phyloP scores from a whole-genome alignment of 371 early-diverging fungal genomes.

The Basidiobolus heterosporus region DNA sequence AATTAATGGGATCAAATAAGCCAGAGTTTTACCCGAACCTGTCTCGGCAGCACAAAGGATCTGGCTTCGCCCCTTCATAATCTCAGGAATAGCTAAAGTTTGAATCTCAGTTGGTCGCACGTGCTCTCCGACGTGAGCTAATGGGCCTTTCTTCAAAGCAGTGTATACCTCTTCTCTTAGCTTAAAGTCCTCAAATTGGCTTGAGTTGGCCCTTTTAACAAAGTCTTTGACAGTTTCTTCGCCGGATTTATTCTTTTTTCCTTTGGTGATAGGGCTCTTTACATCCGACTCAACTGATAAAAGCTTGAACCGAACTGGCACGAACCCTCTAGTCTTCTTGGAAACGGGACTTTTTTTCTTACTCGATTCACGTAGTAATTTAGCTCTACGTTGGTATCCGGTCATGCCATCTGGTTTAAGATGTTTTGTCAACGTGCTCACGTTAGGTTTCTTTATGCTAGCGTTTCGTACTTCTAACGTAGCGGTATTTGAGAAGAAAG shows the following conservation, averaged over 20 bases:
- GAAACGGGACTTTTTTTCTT: constrained; percentile 5
- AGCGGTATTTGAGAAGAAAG: no score
- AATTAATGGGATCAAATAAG: constrained; percentile 81
- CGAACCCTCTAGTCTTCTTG: constrained; percentile 17
- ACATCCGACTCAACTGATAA: constrained; percentile 20
- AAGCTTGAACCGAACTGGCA: constrained; percentile 23
- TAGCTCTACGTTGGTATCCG: constrained; percentile 2
- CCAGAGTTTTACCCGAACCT: constrained; percentile 97
- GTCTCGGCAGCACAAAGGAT: constrained; percentile 85
- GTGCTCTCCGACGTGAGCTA: constrained; percentile 1
- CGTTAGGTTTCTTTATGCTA: constrained; percentile 12
- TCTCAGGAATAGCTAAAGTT: constrained; percentile 65
- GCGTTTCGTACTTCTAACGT: no score
- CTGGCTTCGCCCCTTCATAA: constrained; percentile 32
- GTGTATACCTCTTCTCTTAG: background rate
- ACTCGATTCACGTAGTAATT: background rate
- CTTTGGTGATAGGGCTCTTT: constrained; percentile 3
- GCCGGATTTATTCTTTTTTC: background rate
- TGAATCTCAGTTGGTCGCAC: constrained; percentile 78
- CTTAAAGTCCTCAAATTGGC: background rate
- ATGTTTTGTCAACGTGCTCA: constrained; percentile 26
- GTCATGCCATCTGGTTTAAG: constrained; percentile 19
- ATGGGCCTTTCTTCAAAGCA: constrained; percentile 8
- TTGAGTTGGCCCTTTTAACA: constrained; percentile 1
- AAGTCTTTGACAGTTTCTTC: background rate